These are phyloP conservation scores for Debaryomyces subglobosus DNA, from an alignment of 1,139 yeast species.

Conservation along the genomic window DNA sequence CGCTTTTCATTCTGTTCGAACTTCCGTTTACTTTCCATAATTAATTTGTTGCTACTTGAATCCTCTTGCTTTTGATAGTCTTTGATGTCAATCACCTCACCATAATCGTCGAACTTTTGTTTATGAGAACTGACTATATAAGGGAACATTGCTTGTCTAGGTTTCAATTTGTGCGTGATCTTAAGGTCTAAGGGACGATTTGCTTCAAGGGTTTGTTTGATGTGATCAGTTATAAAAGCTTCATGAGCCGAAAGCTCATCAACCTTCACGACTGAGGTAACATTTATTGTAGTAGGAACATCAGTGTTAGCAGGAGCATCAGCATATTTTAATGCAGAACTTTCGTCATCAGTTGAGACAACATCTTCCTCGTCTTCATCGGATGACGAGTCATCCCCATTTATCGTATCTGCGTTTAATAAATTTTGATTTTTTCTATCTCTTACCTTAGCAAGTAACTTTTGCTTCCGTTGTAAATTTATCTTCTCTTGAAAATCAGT, in stretches of 20 bases:
- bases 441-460: constrained; percentile 54
- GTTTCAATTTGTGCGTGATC: constrained; percentile 57
- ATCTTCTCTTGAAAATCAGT: constrained; percentile 50
- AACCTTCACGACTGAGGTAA: constrained; percentile 11
- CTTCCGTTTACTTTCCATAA: constrained; percentile 36
- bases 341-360: constrained; percentile 14
- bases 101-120: constrained; percentile 80
- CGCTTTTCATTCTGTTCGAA: constrained; percentile 36
- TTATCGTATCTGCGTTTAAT: constrained; percentile 46
- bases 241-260: constrained; percentile 45
- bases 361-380: constrained; percentile 20
- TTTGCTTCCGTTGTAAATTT: constrained; percentile 45
- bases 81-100: constrained; percentile 65
- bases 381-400: constrained; percentile 39
- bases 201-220: constrained; percentile 41
- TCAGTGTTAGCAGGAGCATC: constrained; percentile 13
- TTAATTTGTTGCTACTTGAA: constrained; percentile 37
- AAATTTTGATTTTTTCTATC: constrained; percentile 59
- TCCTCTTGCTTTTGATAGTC: constrained; percentile 69
- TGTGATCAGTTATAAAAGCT: constrained; percentile 44
- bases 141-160: constrained; percentile 82
- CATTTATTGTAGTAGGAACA: constrained; percentile 11
- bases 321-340: constrained; percentile 11
- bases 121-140: constrained; percentile 53
- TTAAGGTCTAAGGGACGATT: constrained; percentile 61